These are phyloP conservation scores for Auriscalpium vulgare DNA, from an alignment of 768 basidiomycete species.

Conservation along the genomic window DNA sequence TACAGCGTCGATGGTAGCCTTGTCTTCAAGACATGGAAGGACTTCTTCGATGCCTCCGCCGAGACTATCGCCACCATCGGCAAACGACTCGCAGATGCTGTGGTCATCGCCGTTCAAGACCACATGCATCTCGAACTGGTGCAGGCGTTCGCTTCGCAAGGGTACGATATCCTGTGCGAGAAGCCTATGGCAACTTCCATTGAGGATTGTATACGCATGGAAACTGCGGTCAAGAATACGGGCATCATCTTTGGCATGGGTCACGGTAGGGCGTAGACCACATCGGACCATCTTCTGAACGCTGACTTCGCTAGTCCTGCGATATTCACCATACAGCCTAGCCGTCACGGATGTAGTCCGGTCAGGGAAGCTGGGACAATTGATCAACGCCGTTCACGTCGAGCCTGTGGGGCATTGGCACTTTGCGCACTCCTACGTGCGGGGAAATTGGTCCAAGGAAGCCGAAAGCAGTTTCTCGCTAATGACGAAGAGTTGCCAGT, in stretches of 20 bases:
- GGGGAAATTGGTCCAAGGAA: slow-evolving; percentile 75
- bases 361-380: slow-evolving; percentile 63
- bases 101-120: slow-evolving; percentile 77
- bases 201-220: slow-evolving; percentile 69
- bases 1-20: slow-evolving; percentile 61
- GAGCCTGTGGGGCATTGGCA: slow-evolving; percentile 86
- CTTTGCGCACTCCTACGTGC: slow-evolving; percentile 85
- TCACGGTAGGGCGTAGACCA: slow-evolving; percentile 46
- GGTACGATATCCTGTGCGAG: slow-evolving; percentile 87
- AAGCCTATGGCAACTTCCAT: slow-evolving; percentile 83
- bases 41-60: slow-evolving; percentile 58
- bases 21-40: slow-evolving; percentile 65
- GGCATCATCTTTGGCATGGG: slow-evolving; percentile 80
- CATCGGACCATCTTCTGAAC: not conserved
- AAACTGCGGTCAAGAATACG: slow-evolving; percentile 58
- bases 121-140: slow-evolving; percentile 70
- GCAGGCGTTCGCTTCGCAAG: slow-evolving; percentile 66
- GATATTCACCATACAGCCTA: slow-evolving; percentile 78
- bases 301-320: slow-evolving; percentile 47
- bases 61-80: slow-evolving; percentile 58
- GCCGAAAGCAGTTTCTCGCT: slow-evolving; percentile 67
- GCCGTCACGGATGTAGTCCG: slow-evolving; percentile 64
- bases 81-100: slow-evolving; percentile 71
- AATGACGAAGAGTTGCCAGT: slow-evolving; percentile 92
- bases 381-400: slow-evolving; percentile 77